phyloP scores from a whole-genome alignment of 1,139 yeast species.

The Arxiozyma heterogenica region DNA sequence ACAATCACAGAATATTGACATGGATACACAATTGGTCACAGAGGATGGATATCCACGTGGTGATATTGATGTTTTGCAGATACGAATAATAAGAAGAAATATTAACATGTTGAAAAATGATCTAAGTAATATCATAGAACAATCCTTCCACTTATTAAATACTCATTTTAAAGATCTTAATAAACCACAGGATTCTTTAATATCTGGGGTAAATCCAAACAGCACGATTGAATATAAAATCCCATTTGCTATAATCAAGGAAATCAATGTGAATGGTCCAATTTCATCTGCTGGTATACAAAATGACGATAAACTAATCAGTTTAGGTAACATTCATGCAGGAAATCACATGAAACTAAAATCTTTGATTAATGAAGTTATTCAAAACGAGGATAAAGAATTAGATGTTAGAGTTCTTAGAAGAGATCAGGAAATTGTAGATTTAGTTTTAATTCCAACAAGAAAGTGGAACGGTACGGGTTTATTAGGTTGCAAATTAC shows the following conservation, averaged over 20 bases:
- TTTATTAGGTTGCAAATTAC: constrained; percentile 49
- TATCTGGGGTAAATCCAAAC: not conserved
- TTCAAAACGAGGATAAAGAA: constrained; percentile 13
- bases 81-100: constrained; percentile 51
- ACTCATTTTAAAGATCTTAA: constrained; percentile 32
- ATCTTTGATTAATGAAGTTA: constrained; percentile 15
- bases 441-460: constrained; percentile 40
- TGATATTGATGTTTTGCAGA: constrained; percentile 70
- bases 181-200: not conserved
- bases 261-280: constrained; percentile 43
- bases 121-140: constrained; percentile 41
- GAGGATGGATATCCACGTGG: constrained; percentile 77
- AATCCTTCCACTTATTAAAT: constrained; percentile 40
- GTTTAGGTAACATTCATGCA: constrained; percentile 47
- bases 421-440: constrained; percentile 9
- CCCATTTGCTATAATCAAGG: constrained; percentile 52
- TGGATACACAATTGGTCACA: constrained; percentile 58
- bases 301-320: constrained; percentile 40
- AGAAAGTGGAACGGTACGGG: constrained; percentile 65
- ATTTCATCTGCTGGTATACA: constrained; percentile 36
- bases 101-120: constrained; percentile 68
- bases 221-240: constrained; percentile 18
- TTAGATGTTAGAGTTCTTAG: constrained; percentile 17
- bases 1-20: constrained; percentile 37
- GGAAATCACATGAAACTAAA: constrained; percentile 42